A percentile compares a stretch with the other conserved stretches of the same genome.
Evolutionary conservation across 345 rosid species (phyloP).

Genomic region (Luvunga scandens): DNA sequence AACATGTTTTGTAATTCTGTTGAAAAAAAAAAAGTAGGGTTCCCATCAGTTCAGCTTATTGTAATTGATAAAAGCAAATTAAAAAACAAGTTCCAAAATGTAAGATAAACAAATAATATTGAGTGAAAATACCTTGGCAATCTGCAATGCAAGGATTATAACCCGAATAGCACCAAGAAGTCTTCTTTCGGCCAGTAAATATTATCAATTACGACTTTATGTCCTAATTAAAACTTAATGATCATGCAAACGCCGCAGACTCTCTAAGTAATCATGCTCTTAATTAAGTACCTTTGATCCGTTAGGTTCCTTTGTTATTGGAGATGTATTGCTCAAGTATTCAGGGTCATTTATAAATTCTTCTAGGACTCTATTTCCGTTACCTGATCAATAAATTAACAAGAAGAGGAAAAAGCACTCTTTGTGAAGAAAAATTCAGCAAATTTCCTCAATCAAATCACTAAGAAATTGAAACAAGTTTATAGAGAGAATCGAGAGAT

Average conservation of each 20-base stretch:
- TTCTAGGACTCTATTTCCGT: conserved; percentile 9
- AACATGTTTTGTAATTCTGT: conserved; percentile 40
- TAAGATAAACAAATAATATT: not conserved
- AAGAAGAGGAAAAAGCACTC: no score
- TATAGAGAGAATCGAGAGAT: no score
- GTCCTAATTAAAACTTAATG: conserved; percentile 32
- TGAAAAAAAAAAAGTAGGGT: not conserved
- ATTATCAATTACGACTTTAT: conserved; percentile 15
- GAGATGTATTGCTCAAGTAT: not conserved
- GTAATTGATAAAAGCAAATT: not conserved
- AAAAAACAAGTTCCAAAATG: not conserved
- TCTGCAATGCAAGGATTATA: conserved; percentile 36
- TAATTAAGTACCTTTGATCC: conserved; percentile 17
- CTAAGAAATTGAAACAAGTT: not conserved
- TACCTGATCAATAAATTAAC: conserved; percentile 18
- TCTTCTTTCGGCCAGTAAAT: conserved; percentile 37
- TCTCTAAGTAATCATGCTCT: not conserved
- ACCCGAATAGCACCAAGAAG: conserved; percentile 40
- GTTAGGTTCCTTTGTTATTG: conserved; percentile 12
- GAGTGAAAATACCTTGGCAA: conserved; percentile 37
- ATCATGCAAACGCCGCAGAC: not conserved
- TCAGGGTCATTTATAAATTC: conserved; percentile 23
- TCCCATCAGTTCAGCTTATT: conserved; percentile 1
- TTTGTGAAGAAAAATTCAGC: no score
- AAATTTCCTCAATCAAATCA: not conserved